A percentile compares a stretch with the other conserved stretches of the same genome.
Conservation (phyloP, 352 stramenopile species). For the Pythium biforme region DNA sequence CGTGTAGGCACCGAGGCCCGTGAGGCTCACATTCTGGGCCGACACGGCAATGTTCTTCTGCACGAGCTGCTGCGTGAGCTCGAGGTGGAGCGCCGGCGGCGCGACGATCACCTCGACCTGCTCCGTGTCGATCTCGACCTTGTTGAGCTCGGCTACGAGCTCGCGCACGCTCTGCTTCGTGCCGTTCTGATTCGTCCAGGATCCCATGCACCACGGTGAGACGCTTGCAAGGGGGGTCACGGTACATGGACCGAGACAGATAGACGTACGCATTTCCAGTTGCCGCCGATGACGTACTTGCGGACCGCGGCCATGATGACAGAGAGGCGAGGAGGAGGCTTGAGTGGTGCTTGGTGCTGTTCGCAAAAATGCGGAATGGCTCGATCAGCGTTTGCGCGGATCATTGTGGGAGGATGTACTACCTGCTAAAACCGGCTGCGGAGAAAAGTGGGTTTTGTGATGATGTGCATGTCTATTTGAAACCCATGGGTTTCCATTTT, state of each 20-base stretch:
- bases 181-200: slow-evolving; percentile 40
- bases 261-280: slow-evolving; percentile 85
- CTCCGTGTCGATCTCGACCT: slow-evolving; percentile 61
- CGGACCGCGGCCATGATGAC: slow-evolving; percentile 33
- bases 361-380: slow-evolving; percentile 26
- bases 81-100: slow-evolving; percentile 59
- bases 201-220: no score
- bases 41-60: slow-evolving; percentile 63
- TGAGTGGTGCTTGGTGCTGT: slow-evolving; percentile 2
- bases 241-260: background rate
- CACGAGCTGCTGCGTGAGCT: slow-evolving; percentile 39
- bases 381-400: background rate
- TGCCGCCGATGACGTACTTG: slow-evolving; percentile 86
- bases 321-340: background rate
- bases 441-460: slow-evolving; percentile 8
- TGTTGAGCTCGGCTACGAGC: slow-evolving; percentile 80
- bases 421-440: slow-evolving; percentile 20
- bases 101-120: slow-evolving; percentile 74
- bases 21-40: slow-evolving; percentile 68
- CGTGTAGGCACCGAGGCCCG: slow-evolving; percentile 91
- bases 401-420: background rate
- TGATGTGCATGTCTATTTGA: slow-evolving; percentile 1
- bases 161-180: slow-evolving; percentile 83
- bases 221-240: background rate
- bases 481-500: slow-evolving; percentile 10